A percentile compares a stretch with the other conserved stretches of the same genome.
Evolutionary conservation across 495 filamentous ascomycete species (phyloP).

Genomic region (Extremus antarcticus): DNA sequence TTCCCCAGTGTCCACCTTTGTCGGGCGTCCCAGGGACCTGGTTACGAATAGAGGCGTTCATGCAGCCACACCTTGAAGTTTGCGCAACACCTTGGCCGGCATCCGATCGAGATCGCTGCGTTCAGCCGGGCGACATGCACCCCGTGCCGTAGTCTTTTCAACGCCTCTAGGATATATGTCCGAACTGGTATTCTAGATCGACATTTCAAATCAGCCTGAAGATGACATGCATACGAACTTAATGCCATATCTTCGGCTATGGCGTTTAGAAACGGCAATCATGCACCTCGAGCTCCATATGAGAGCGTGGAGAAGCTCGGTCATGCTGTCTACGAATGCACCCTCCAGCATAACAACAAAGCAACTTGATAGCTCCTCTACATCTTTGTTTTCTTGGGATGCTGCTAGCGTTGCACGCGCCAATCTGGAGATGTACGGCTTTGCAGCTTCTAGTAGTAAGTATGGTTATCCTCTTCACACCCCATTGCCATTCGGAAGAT

Average conservation of each 20-base stretch:
- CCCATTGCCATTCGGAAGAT: not conserved
- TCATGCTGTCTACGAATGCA: not conserved
- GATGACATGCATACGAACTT: not conserved
- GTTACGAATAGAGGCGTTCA: conserved; percentile 1
- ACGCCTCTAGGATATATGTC: not conserved
- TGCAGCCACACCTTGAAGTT: conserved; percentile 19
- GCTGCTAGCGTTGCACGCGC: not conserved
- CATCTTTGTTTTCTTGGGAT: not conserved
- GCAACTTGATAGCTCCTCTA: not conserved
- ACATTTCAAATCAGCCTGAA: not conserved
- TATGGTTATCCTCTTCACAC: not conserved
- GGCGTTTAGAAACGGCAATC: not conserved
- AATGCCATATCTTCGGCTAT: not conserved
- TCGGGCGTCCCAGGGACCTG: conserved; percentile 7
- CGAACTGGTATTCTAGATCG: not conserved
- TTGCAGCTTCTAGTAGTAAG: not conserved
- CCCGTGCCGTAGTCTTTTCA: not conserved
- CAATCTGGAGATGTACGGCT: not conserved
- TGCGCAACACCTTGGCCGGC: conserved; percentile 4
- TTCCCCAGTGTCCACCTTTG: not conserved
- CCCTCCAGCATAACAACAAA: not conserved
- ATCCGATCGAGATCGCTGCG: not conserved
- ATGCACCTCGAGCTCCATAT: not conserved
- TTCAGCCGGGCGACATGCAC: not conserved
- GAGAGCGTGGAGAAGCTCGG: not conserved